Conservation (phyloP, 1,139 yeast species). For the Diutina pseudorugosa region DNA sequence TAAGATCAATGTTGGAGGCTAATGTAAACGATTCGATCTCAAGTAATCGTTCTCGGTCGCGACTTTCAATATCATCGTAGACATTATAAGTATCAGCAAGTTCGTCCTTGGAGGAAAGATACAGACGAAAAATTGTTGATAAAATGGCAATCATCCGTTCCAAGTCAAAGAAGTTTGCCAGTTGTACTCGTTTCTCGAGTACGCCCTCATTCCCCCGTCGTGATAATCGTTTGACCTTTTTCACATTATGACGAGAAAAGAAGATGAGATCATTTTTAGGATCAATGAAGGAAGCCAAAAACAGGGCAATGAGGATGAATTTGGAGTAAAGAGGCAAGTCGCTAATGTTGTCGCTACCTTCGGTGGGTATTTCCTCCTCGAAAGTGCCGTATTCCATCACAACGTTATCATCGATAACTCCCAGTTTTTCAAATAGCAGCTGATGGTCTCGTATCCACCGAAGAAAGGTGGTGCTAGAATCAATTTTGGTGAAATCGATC, state of each 20-base stretch:
- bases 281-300: conserved; percentile 56
- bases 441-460: conserved; percentile 1
- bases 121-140: conserved; percentile 40
- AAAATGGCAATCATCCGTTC: conserved; percentile 60
- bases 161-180: conserved; percentile 52
- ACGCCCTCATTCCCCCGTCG: conserved; percentile 34
- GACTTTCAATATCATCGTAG: conserved; percentile 20
- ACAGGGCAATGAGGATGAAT: conserved; percentile 53
- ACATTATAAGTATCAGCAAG: conserved; percentile 15
- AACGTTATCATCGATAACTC: neutral
- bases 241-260: conserved; percentile 47
- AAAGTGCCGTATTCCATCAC: neutral
- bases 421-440: neutral
- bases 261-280: conserved; percentile 46
- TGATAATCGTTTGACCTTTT: conserved; percentile 24
- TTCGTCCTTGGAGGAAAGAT: conserved; percentile 19
- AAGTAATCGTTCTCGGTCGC: conserved; percentile 21
- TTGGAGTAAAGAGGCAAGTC: conserved; percentile 48
- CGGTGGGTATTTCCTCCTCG: neutral
- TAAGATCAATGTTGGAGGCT: conserved; percentile 35
- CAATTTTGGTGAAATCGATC: neutral
- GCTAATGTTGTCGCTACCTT: neutral
- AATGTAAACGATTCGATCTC: conserved; percentile 22
- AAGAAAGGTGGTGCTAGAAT: neutral
- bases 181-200: conserved; percentile 27